Conservation (phyloP, 345 rosid genomes). For the Euphorbia pulcherrima region DNA sequence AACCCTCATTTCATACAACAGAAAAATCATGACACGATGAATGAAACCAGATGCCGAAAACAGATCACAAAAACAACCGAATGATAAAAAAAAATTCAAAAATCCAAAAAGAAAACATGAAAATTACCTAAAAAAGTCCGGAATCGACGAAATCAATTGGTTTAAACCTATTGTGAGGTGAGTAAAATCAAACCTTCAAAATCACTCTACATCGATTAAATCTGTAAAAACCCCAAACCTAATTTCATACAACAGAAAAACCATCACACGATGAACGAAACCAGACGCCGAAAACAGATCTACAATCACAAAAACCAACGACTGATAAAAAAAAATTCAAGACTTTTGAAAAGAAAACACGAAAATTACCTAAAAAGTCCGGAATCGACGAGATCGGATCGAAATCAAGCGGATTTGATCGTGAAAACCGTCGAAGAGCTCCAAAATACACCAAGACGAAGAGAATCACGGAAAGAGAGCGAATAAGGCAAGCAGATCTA, state of each 20-base stretch:
- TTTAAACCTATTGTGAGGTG: background rate
- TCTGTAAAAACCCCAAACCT: background rate
- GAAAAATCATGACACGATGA: background rate
- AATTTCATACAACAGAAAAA: background rate
- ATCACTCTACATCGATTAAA: background rate
- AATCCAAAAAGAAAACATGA: background rate
- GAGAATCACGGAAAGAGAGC: background rate
- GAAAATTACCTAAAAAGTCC: background rate
- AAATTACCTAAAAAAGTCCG: background rate
- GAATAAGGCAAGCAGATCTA: background rate
- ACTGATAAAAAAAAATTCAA: background rate
- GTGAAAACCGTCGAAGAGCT: background rate
- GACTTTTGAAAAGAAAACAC: background rate
- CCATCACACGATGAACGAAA: background rate
- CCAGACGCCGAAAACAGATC: background rate
- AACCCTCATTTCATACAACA: background rate
- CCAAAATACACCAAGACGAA: background rate
- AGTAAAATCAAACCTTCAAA: background rate
- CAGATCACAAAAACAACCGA: no score
- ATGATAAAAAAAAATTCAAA: no score
- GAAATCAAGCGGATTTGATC: background rate
- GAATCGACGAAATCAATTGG: background rate
- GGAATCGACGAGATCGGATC: conserved; percentile 5
- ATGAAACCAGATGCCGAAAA: background rate
- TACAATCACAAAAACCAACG: background rate